Evolutionary conservation across 352 stramenopile species (phyloP), one percentile per base, ranked within the genome.

Genomic region (Paralagenidium karlingii): DNA sequence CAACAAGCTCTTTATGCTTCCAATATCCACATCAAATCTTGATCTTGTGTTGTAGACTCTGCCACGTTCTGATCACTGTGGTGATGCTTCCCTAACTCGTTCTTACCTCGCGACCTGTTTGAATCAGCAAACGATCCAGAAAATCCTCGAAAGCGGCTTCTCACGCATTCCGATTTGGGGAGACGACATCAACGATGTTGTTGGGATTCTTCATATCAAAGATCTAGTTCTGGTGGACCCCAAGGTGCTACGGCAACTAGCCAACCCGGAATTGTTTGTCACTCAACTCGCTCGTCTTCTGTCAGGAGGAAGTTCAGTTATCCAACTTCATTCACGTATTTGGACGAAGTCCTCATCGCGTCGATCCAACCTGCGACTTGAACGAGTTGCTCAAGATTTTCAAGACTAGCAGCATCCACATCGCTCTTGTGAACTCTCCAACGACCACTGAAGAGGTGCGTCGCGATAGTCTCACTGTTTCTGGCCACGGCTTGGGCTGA

Each of bases 151-250:
- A 41, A 91, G 76, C 27, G 94, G 95, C 9, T 99, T 96, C 67
- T 96, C 70, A 29, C 77, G 95, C 29, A 96, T 99, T 43, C 94
- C 96, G 10, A 75, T 99, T 3, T 67, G 86, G 24, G 71, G 68
- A 15, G 28, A 60, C 22, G 76, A 63, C 30, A 43, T 71, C 24
- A 82, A 94, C 55, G 94, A 98, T 53, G 85, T 99, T 27, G 76
- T 98, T 36, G 94, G 95, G 13, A 68, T 97, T n/a, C 77, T 99
- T 19, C 89, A 98, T 55, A 90, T 97, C 34, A 99, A 99, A 51
- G 96, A 99, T 52, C 78, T 99, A 10, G 97, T 99, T 44, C 97
- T 99, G 36, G 73, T 99, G 13, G 94, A 98, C 57, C 92, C 94
- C 9, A 95, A 98, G 61, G 93, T 98, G 54, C 43, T 49, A 78